A percentile compares a stretch with the other conserved stretches of the same genome.
phyloP scores from a whole-genome alignment of 768 basidiomycete species.

The Rubroboletus satanas region DNA sequence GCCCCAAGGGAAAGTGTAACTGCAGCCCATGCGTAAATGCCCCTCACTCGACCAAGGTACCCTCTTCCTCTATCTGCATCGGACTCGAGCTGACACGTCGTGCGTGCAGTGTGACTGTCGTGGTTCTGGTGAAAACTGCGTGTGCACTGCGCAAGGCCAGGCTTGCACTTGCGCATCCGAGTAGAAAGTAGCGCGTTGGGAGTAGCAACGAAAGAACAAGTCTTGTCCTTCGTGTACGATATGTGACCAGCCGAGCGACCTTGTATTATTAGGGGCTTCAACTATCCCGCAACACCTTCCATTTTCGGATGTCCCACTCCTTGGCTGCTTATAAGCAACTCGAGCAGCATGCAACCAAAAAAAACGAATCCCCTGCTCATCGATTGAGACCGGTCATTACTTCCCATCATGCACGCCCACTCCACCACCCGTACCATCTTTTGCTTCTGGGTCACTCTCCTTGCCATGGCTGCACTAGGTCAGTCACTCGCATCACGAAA shows the following conservation, averaged over 20 bases:
- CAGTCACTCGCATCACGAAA: not conserved
- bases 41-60: constrained; percentile 23
- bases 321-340: constrained; percentile 6
- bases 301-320: constrained; percentile 4
- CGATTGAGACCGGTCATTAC: constrained; percentile 6
- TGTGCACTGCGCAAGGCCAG: constrained; percentile 12
- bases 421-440: constrained; percentile 12
- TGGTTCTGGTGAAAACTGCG: constrained; percentile 17
- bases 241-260: not conserved
- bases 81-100: not conserved
- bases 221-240: constrained; percentile 9
- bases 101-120: constrained; percentile 19
- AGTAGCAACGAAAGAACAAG: constrained; percentile 10
- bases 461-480: constrained; percentile 22
- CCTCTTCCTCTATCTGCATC: no score
- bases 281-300: not conserved
- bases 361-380: constrained; percentile 3
- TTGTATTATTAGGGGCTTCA: not conserved
- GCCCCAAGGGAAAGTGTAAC: constrained; percentile 29
- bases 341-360: not conserved
- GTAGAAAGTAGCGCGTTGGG: not conserved
- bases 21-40: constrained; percentile 32
- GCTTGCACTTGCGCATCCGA: constrained; percentile 19
- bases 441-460: constrained; percentile 20
- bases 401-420: constrained; percentile 15